phyloP scores from a whole-genome alignment of 2,329 filamentous ascomycete genomes.

The Amauroascus verrucosus region DNA sequence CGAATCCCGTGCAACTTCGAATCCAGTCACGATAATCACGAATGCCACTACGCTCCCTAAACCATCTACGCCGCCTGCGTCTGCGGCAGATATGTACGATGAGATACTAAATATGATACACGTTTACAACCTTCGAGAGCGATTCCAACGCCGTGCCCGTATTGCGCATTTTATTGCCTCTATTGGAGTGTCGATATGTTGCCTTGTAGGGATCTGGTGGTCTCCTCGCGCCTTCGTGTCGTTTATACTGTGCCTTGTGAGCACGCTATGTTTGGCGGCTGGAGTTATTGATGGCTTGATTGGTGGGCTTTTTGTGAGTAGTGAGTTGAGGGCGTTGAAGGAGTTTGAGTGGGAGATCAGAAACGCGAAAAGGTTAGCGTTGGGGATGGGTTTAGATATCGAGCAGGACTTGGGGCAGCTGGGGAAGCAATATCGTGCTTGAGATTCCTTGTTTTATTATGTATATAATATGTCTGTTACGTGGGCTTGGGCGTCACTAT shows the following conservation, averaged over 20 bases:
- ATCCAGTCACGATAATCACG: not conserved
- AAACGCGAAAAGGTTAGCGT: conserved; percentile 45
- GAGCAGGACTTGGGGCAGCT: conserved; percentile 14
- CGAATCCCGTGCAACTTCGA: conserved; percentile 2
- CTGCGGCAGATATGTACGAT: conserved; percentile 46
- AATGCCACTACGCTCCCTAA: not conserved
- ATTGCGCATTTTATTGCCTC: conserved; percentile 62
- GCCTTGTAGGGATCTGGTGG: conserved; percentile 79
- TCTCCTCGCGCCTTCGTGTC: conserved; percentile 62
- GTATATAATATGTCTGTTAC: not conserved
- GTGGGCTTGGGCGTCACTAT: not conserved
- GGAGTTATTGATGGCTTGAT: conserved; percentile 79
- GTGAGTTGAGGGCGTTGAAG: conserved; percentile 68
- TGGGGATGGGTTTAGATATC: conserved; percentile 18
- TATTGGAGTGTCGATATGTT: conserved; percentile 58
- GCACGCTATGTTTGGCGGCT: conserved; percentile 63
- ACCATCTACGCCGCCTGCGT: not conserved
- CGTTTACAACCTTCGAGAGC: conserved; percentile 60
- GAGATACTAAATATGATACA: conserved; percentile 62
- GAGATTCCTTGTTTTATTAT: not conserved
- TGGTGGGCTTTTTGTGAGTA: conserved; percentile 73
- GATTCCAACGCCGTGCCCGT: conserved; percentile 60
- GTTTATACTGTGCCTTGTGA: conserved; percentile 70
- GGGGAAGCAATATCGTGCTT: not conserved
- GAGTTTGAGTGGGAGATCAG: conserved; percentile 92